A percentile compares a stretch with the other conserved stretches of the same genome.
phyloP scores from a whole-genome alignment of 176 grass and related monocot genomes.

The Avena atlantica region DNA sequence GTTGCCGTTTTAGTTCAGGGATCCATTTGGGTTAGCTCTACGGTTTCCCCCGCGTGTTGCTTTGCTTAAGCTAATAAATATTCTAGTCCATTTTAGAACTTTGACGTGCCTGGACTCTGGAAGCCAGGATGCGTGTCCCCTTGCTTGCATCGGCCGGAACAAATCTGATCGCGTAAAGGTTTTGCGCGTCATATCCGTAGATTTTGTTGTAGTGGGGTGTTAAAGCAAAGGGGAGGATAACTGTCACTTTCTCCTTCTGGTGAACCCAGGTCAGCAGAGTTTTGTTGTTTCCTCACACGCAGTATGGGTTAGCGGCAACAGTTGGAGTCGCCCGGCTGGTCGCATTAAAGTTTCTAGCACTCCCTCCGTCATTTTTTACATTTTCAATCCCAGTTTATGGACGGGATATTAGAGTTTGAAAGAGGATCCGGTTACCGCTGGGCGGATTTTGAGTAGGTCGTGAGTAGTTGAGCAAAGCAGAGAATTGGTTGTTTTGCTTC shows the following conservation, averaged over 20 bases:
- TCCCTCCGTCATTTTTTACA: no score
- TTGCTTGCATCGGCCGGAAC: slow-evolving; percentile 21
- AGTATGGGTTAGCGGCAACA: background rate
- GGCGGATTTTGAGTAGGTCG: slow-evolving; percentile 27
- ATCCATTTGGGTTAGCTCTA: slow-evolving; percentile 35
- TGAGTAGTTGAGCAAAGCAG: slow-evolving; percentile 17
- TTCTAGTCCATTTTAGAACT: background rate
- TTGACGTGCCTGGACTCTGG: slow-evolving; percentile 23
- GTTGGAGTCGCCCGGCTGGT: background rate
- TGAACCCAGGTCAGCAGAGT: background rate
- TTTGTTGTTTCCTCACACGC: slow-evolving; percentile 3
- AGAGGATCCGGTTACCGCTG: background rate
- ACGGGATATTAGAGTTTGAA: background rate
- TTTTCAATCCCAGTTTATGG: background rate
- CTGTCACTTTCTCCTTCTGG: slow-evolving; percentile 17
- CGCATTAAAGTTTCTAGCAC: background rate
- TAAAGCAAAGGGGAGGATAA: slow-evolving; percentile 27
- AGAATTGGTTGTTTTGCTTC: slow-evolving; percentile 28
- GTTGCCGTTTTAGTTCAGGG: background rate
- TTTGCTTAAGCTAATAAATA: background rate
- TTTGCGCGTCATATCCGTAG: background rate
- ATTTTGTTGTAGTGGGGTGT: background rate
- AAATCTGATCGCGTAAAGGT: background rate
- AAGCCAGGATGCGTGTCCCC: background rate
- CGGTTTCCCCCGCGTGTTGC: slow-evolving; percentile 39